Conservation (phyloP, 2,329 filamentous ascomycete genomes). For the Nemania sp. region DNA sequence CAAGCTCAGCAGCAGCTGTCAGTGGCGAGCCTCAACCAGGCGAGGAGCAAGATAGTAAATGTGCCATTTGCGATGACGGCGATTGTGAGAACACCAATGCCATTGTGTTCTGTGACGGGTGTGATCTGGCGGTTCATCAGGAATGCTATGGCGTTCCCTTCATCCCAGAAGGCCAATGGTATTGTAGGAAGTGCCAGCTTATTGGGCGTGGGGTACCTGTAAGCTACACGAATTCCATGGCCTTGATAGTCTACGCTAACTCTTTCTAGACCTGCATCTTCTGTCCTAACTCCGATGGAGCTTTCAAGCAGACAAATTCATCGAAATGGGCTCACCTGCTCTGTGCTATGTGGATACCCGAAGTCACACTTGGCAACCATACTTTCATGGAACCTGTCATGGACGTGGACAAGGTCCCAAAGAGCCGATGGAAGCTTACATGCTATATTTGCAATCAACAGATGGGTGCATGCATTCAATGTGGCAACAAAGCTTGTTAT, state of each 20-base stretch:
- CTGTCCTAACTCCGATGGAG: constrained; percentile 95
- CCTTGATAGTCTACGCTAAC: constrained; percentile 15
- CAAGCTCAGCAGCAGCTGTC: constrained; percentile 90
- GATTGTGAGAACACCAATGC: constrained; percentile 99
- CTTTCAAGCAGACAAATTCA: constrained; percentile 96
- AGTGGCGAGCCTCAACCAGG: constrained; percentile 87
- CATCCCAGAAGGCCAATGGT: constrained; percentile 97
- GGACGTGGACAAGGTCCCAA: constrained; percentile 96
- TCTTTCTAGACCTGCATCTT: constrained; percentile 82
- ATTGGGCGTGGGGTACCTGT: constrained; percentile 89
- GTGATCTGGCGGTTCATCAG: constrained; percentile 95
- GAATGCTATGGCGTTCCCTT: constrained; percentile 99
- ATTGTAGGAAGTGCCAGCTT: constrained; percentile 94
- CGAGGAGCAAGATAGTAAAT: constrained; percentile 96
- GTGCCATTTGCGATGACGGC: constrained; percentile 97
- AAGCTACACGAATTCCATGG: constrained; percentile 42
- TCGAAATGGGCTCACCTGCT: constrained; percentile 96
- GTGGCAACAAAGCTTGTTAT: constrained; percentile 96
- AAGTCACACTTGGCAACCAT: constrained; percentile 91
- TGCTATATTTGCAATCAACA: constrained; percentile 97
- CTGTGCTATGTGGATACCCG: constrained; percentile 98
- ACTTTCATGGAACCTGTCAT: constrained; percentile 99
- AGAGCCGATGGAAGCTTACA: constrained; percentile 86
- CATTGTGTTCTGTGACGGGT: constrained; percentile 98
- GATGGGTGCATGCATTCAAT: constrained; percentile 98